phyloP scores from a whole-genome alignment of 2,329 filamentous ascomycete species.

The Aspergillus sp. region DNA sequence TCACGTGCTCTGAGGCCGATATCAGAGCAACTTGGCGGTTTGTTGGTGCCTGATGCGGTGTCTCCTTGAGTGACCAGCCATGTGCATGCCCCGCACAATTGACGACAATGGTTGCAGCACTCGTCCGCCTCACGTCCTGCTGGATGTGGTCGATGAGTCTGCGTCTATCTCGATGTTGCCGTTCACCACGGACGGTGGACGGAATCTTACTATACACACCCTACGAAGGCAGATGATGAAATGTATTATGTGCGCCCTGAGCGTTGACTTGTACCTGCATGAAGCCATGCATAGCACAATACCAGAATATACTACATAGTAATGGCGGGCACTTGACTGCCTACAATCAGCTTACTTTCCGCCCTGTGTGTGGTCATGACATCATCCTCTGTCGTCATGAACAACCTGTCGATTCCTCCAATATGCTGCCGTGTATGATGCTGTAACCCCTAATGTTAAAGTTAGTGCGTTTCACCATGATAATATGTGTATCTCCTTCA shows the following conservation, averaged over 20 bases:
- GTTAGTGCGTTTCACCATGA: no score
- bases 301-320: no score
- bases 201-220: neutral
- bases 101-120: neutral
- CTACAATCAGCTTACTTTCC: no score
- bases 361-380: no score
- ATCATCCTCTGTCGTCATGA: no score
- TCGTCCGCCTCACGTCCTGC: neutral
- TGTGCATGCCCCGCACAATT: neutral
- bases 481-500: no score
- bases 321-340: no score
- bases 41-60: neutral
- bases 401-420: no score
- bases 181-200: neutral
- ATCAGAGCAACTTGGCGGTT: no score
- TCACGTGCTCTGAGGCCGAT: neutral
- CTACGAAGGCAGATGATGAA: conserved; percentile 7
- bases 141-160: neutral
- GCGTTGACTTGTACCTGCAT: conserved; percentile 1
- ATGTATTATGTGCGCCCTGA: conserved; percentile 1
- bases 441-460: no score
- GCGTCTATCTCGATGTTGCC: neutral
- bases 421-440: no score
- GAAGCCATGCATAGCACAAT: neutral
- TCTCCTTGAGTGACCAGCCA: neutral